Evolutionary conservation across 352 stramenopile genomes (phyloP).

Genomic region (Albugo laibachii): DNA sequence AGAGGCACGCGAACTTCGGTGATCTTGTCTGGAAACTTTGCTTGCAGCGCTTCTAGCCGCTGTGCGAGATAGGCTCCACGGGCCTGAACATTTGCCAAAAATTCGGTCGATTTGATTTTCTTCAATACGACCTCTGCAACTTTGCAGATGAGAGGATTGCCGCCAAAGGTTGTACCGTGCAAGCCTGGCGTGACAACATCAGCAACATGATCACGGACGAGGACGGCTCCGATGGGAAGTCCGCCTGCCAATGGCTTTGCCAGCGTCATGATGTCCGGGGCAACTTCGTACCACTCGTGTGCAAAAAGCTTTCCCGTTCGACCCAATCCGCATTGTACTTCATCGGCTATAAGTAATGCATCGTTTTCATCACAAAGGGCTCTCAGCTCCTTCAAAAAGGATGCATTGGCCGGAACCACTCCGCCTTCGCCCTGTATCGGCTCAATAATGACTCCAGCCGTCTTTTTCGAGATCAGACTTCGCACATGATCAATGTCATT

Average conservation of each 20-base stretch:
- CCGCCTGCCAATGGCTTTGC: constrained; percentile 94
- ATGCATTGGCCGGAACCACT: constrained; percentile 77
- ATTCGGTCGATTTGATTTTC: constrained; percentile 46
- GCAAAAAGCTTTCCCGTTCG: constrained; percentile 89
- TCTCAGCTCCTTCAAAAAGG: constrained; percentile 83
- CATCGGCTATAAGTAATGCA: constrained; percentile 75
- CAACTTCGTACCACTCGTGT: constrained; percentile 85
- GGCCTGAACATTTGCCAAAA: constrained; percentile 55
- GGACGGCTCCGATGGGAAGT: constrained; percentile 91
- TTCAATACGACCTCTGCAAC: constrained; percentile 71
- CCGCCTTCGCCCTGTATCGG: constrained; percentile 86
- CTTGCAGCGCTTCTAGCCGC: constrained; percentile 32
- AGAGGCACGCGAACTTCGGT: constrained; percentile 41
- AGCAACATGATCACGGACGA: constrained; percentile 81
- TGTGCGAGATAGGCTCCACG: constrained; percentile 33
- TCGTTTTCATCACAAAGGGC: constrained; percentile 86
- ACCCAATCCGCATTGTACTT: constrained; percentile 82
- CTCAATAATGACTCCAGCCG: constrained; percentile 63
- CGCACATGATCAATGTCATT: constrained; percentile 75
- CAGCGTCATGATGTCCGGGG: constrained; percentile 92
- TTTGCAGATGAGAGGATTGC: constrained; percentile 89
- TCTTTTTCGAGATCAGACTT: constrained; percentile 45
- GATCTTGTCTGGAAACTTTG: constrained; percentile 55
- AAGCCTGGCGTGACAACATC: constrained; percentile 81
- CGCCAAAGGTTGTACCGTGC: constrained; percentile 93